These are phyloP conservation scores for Fusarium palustre DNA, from an alignment of 2,329 filamentous ascomycete genomes.

Conservation along the genomic window DNA sequence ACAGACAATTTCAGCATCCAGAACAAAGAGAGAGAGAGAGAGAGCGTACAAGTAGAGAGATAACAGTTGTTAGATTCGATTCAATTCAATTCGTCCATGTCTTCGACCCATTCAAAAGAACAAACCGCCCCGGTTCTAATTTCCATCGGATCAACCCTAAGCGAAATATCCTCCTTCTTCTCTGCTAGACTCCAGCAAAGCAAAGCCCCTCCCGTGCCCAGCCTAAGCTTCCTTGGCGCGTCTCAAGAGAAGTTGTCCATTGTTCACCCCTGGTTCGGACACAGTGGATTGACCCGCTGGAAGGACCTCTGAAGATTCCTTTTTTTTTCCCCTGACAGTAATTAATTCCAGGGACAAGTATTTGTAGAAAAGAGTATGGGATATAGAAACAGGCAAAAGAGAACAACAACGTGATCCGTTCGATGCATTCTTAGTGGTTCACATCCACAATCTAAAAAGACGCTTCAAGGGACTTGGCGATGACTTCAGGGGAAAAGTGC, in stretches of 20 bases:
- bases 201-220: conserved; percentile 35
- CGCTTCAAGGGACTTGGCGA: conserved; percentile 28
- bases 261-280: background rate
- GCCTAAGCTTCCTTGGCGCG: conserved; percentile 27
- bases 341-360: background rate
- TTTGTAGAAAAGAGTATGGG: background rate
- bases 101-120: background rate
- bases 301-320: background rate
- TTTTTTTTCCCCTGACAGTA: conserved; percentile 1
- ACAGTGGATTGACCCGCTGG: conserved; percentile 1
- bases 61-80: background rate
- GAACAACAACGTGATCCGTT: conserved; percentile 3
- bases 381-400: background rate
- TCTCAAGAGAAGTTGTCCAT: conserved; percentile 9
- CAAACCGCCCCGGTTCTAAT: conserved; percentile 8
- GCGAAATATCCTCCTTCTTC: conserved; percentile 12
- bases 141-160: conserved; percentile 9
- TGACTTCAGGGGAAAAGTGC: too few species aligned
- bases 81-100: background rate
- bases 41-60: too few species aligned
- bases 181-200: conserved; percentile 2
- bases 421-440: conserved; percentile 7
- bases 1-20: background rate
- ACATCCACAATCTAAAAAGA: conserved; percentile 20
- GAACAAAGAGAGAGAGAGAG: background rate